phyloP scores from a whole-genome alignment of 2,329 filamentous ascomycete species.

The Dendrostoma leiphaemia region DNA sequence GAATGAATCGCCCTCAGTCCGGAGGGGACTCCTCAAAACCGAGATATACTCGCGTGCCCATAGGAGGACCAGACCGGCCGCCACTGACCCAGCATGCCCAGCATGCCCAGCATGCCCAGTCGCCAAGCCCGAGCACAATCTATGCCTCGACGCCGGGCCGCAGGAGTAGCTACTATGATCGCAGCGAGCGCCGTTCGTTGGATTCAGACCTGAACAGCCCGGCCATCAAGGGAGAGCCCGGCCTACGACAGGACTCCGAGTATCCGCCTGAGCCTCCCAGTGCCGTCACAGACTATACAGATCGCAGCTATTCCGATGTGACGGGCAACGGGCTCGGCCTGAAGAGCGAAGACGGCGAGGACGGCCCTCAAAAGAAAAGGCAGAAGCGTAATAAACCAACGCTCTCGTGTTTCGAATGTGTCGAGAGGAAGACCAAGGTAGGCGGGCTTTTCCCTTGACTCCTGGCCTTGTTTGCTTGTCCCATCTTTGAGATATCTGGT shows the following conservation, averaged over 20 bases:
- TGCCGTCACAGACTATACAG: neutral
- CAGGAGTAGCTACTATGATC: slow-evolving; percentile 2
- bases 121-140: slow-evolving; percentile 15
- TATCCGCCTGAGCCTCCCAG: slow-evolving; percentile 6
- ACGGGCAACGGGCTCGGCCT: slow-evolving; percentile 15
- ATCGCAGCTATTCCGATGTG: slow-evolving; percentile 7
- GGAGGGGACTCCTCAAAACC: slow-evolving; percentile 6
- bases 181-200: slow-evolving; percentile 1
- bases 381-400: slow-evolving; percentile 86
- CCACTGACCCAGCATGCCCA: too few relatives aligned
- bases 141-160: slow-evolving; percentile 10
- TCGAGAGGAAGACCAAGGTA: slow-evolving; percentile 80
- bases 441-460: slow-evolving; percentile 24
- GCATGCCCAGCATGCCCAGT: too few relatives aligned
- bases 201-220: slow-evolving; percentile 12
- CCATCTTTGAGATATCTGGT: too few relatives aligned
- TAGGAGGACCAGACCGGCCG: slow-evolving; percentile 17
- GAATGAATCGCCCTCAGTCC: neutral
- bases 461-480: neutral
- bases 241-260: slow-evolving; percentile 1
- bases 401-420: slow-evolving; percentile 74
- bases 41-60: slow-evolving; percentile 16
- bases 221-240: slow-evolving; percentile 7
- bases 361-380: slow-evolving; percentile 59
- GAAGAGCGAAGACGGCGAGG: slow-evolving; percentile 25